Evolutionary conservation across 1,284 basidiomycete genomes (phyloP), one percentile per base, ranked within the genome.

Genomic region (Cutaneotrichosporon sp.): DNA sequence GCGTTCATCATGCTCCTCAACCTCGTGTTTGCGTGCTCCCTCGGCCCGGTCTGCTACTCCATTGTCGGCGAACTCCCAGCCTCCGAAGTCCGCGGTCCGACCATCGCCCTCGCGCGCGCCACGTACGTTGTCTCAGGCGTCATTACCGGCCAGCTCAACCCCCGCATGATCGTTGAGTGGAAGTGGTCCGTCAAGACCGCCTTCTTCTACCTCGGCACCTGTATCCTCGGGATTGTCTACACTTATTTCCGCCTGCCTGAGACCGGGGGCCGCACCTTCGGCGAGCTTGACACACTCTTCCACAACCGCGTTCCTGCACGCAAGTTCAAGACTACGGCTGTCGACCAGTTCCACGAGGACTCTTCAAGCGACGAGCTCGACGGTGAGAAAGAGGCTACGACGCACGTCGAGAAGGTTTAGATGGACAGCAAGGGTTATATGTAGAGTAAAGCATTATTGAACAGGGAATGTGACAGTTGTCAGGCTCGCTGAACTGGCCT

Each of bases 61-160:
- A 46, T 61, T 26, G 53, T 57, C 25, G 57, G 46, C 10, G 62
- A 63, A 26, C 39, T 57, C 6, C 52, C 57, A 8, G 38, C 55
- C 1, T 54, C 59, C 5, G 46, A 51, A 4, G 37, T 73, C 16
- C 38, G 75, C 71, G 49, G 61, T 67, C 78, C 77, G 59, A 74
- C 77, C 2, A 71, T 79, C 61, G 78, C 75, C 2, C 66, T 79
- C 8, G 69, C 74, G 2, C 71, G 78, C 22, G 70, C 70, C 46
- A 56, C 67, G 3, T 79, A 79, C 66, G 68, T 66, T 49, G 57
- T 71, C 22, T 70, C 65, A 34, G 70, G 71, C 49, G 70, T 76
- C 54, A 65, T 77, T 51, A 48, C 41, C 41, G 43, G 46, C 26
- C 60, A 61, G 32, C 51, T 66, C 29, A 70, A 69, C n/a, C 78